phyloP scores from a whole-genome alignment of 2,329 filamentous ascomycete species.

The Chalaropsis thielavioides region DNA sequence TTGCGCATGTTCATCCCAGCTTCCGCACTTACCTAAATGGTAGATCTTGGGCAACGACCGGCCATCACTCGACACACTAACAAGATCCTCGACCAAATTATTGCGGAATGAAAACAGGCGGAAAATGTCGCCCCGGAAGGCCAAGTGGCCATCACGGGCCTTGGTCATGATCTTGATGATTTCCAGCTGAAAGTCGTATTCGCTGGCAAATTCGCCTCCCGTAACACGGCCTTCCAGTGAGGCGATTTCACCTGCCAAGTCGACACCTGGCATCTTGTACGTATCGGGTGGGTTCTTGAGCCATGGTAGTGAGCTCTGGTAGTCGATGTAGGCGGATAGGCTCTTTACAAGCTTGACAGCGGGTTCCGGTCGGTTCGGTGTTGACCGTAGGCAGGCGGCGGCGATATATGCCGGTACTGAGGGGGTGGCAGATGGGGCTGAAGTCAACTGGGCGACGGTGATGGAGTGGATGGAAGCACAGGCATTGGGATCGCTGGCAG shows the following conservation, averaged over 20 bases:
- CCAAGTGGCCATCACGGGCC: constrained; percentile 52
- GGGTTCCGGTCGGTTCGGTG: constrained; percentile 27
- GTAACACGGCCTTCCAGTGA: constrained; percentile 31
- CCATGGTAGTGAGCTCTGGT: constrained; percentile 35
- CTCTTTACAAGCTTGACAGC: constrained; percentile 27
- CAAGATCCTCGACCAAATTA: constrained; percentile 27
- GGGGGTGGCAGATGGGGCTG: constrained; percentile 20
- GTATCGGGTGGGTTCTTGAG: constrained; percentile 37
- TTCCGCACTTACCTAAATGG: constrained; percentile 29
- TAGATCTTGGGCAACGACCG: constrained; percentile 42
- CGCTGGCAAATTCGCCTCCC: constrained; percentile 32
- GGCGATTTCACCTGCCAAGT: constrained; percentile 33
- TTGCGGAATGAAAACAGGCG: constrained; percentile 35
- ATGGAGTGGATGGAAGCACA: constrained; percentile 7
- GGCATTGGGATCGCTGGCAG: not conserved
- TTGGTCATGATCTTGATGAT: constrained; percentile 35
- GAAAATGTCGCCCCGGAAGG: constrained; percentile 40
- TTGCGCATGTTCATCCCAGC: not conserved
- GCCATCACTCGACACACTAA: constrained; percentile 49
- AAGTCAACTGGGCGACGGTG: not conserved
- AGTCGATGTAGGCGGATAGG: constrained; percentile 31
- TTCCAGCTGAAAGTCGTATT: constrained; percentile 41
- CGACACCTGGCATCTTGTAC: constrained; percentile 35
- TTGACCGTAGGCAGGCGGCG: constrained; percentile 27
- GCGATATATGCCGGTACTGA: constrained; percentile 27